These are phyloP conservation scores for Lachancea cidri DNA, from an alignment of 805 yeast genomes.

Conservation along the genomic window DNA sequence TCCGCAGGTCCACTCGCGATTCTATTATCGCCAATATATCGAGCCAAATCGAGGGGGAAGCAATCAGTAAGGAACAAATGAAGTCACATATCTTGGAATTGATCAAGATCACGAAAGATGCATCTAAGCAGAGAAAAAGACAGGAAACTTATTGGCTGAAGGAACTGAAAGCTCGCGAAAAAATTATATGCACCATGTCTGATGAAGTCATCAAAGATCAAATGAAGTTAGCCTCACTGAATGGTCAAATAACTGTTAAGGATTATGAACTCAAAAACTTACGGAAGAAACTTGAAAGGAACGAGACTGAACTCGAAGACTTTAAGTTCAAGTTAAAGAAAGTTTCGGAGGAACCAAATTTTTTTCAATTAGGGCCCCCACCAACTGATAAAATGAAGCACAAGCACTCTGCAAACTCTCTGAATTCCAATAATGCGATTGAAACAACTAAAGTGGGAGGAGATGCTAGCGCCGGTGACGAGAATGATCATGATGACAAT, in stretches of 20 bases:
- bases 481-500: slow-evolving; percentile 1
- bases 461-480: background rate
- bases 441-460: background rate
- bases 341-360: background rate
- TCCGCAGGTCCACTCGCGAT: too few species aligned
- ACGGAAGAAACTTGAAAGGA: background rate
- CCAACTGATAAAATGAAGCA: background rate
- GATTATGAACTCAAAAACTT: slow-evolving; percentile 8
- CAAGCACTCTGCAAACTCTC: background rate
- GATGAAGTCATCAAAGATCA: slow-evolving; percentile 21
- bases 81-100: background rate
- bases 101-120: background rate
- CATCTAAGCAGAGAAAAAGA: background rate
- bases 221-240: slow-evolving; percentile 15
- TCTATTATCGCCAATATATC: background rate
- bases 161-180: background rate
- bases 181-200: slow-evolving; percentile 7
- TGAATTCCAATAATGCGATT: too few species aligned
- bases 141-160: background rate
- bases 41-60: background rate
- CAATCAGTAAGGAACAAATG: background rate
- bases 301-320: slow-evolving; percentile 1
- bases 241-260: slow-evolving; percentile 12
- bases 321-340: background rate
- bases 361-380: background rate